These are phyloP conservation scores for Pichia sp. DNA, from an alignment of 1,139 yeast genomes.

Conservation along the genomic window DNA sequence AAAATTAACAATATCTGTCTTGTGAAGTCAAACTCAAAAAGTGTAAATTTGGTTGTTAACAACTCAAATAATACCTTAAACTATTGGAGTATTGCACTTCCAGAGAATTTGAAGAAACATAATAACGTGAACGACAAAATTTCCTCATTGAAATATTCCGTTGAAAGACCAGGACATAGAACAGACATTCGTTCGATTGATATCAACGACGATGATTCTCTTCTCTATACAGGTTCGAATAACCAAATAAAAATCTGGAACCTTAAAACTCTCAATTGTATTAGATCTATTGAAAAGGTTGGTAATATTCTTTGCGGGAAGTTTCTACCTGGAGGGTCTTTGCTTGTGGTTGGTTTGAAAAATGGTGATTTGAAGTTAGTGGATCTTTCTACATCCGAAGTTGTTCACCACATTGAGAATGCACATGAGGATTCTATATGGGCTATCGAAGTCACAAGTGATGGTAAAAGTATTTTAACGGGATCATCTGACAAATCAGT, in stretches of 20 bases:
- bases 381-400: slow-evolving; percentile 76
- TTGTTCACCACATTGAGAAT: slow-evolving; percentile 57
- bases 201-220: slow-evolving; percentile 69
- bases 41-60: slow-evolving; percentile 54
- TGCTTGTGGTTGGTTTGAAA: slow-evolving; percentile 86
- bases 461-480: slow-evolving; percentile 78
- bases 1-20: slow-evolving; percentile 54
- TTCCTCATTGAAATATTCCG: slow-evolving; percentile 44
- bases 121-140: slow-evolving; percentile 35
- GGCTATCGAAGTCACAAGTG: slow-evolving; percentile 82
- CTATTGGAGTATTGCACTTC: slow-evolving; percentile 49
- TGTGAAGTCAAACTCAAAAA: slow-evolving; percentile 40
- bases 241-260: slow-evolving; percentile 91
- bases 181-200: slow-evolving; percentile 82
- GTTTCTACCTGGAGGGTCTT: slow-evolving; percentile 86
- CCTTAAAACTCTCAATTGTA: slow-evolving; percentile 59
- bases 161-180: slow-evolving; percentile 82
- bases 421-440: slow-evolving; percentile 88
- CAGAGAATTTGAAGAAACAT: slow-evolving; percentile 40
- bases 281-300: slow-evolving; percentile 72
- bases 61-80: slow-evolving; percentile 71
- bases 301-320: slow-evolving; percentile 80
- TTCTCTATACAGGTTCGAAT: slow-evolving; percentile 85
- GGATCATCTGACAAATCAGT: slow-evolving; percentile 92
- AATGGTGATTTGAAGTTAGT: slow-evolving; percentile 78